phyloP scores from a whole-genome alignment of 73 alveolate species.

The Vitrella brassicaformis region DNA sequence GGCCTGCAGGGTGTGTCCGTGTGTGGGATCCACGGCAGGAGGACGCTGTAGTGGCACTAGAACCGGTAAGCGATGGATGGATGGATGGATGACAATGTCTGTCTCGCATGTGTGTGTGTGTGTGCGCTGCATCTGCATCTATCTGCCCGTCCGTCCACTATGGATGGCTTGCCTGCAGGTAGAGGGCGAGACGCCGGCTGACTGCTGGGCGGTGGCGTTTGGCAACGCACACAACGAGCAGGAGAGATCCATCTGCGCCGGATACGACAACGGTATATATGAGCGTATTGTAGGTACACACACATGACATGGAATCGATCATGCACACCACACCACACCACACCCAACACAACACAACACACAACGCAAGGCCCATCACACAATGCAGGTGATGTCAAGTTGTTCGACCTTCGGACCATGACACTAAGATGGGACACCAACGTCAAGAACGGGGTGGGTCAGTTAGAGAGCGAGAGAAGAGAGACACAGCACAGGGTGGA shows the following conservation, averaged over 20 bases:
- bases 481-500: too few species aligned
- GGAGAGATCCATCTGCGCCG: constrained; percentile 83
- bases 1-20: constrained; percentile 54
- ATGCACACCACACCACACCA: too few species aligned
- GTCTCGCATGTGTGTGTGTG: neutral
- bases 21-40: constrained; percentile 98
- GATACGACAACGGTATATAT: constrained; percentile 90
- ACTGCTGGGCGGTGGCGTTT: constrained; percentile 94
- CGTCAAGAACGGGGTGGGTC: constrained; percentile 91
- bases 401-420: constrained; percentile 88
- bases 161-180: neutral
- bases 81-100: neutral
- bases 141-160: neutral
- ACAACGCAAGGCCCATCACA: too few species aligned
- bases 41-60: constrained; percentile 92
- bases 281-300: too few species aligned
- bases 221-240: constrained; percentile 68
- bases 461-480: constrained; percentile 86
- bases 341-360: too few species aligned
- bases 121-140: neutral
- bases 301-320: too few species aligned
- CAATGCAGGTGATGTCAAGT: constrained; percentile 74
- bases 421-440: constrained; percentile 92
- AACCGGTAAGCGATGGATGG: constrained; percentile 57
- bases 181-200: constrained; percentile 89